Base-by-base conservation (phyloP, 1,139 yeast species). In the Hanseniaspora sp. region DNA sequence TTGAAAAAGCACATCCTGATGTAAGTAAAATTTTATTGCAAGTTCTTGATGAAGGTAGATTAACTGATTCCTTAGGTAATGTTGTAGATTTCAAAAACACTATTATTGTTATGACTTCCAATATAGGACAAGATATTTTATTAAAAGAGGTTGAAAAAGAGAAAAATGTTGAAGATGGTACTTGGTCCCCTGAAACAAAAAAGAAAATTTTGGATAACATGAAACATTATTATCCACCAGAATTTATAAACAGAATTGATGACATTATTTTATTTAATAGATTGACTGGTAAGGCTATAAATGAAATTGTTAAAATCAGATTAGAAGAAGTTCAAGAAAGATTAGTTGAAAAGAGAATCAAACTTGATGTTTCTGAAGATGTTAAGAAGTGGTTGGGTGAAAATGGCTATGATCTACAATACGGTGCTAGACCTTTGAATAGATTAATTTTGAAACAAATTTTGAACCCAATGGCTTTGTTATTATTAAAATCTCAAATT, bases 341-440 rank as follows among this genome's bases (percentile, higher is more conserved):
- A 58, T 71, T 92, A 28, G 72, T 71, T n/a, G 92, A 86, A 54
- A 83, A 90, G 68, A 76, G 96, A 63, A 92, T 92, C 63, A 71
- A 69, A 3, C 69, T 92, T 55, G 69, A 74, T 0, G 74, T 92
- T 30, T 64, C 76, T 0, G 75, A 74, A 13, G 78, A 74, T 12
- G 94, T 94, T 4, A 86, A 84, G 68, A 75, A 74, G 13, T 81
- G 92, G 82, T 73, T 92, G 45, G 82, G 90, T 6, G 82, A 83
- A 39, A 72, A 83, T 60, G 98, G 98, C 3, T 92, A 90, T 66
- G 96, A 90, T 64, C 87, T 87, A 35, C 68, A 81, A 46, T 92
- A 90, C 64, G 98, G 98, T 61, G 98, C 98, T 0, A 79, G 98
- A 66, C 98, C 98, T 7, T 76, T 92, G 66, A 92, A 92, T 73